Evolutionary conservation across 768 basidiomycete species (phyloP).

Genomic region (Tephrocybe sp.): DNA sequence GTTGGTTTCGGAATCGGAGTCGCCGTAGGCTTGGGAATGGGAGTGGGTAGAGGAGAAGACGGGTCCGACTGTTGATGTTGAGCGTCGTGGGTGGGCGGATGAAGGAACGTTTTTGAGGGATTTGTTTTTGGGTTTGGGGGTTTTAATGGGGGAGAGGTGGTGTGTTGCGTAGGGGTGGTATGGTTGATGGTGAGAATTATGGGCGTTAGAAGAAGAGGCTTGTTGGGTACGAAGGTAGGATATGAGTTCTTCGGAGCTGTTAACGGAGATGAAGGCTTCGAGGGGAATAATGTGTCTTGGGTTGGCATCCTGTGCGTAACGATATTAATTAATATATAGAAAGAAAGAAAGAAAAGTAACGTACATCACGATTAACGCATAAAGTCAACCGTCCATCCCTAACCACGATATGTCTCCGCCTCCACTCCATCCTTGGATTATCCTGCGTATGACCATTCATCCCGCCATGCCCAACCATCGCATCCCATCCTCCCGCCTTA

Average conservation of each 20-base stretch:
- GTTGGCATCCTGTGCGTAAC: constrained; percentile 30
- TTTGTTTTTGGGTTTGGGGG: constrained; percentile 2
- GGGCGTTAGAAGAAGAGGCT: neutral
- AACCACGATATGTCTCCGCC: constrained; percentile 60
- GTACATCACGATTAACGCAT: constrained; percentile 51
- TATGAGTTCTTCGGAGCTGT: constrained; percentile 41
- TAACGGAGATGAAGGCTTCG: constrained; percentile 37
- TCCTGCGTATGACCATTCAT: neutral
- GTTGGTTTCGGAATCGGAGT: constrained; percentile 1
- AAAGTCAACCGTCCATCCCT: constrained; percentile 53
- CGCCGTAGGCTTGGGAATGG: neutral
- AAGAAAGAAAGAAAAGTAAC: constrained; percentile 16
- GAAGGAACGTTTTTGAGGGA: neutral
- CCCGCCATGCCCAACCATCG: constrained; percentile 2
- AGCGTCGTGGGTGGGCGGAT: neutral
- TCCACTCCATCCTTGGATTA: constrained; percentile 47
- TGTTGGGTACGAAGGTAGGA: neutral
- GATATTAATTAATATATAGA: neutral
- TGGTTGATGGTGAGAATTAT: neutral
- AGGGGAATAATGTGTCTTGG: constrained; percentile 41
- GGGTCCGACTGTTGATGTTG: neutral
- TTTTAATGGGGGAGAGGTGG: neutral
- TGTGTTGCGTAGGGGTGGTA: neutral
- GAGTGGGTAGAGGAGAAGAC: neutral
- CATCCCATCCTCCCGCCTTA: constrained; percentile 3